A percentile compares a stretch with the other conserved stretches of the same genome.
Evolutionary conservation across 1,284 basidiomycete species (phyloP).

Genomic region (Hymenochaete sp.): DNA sequence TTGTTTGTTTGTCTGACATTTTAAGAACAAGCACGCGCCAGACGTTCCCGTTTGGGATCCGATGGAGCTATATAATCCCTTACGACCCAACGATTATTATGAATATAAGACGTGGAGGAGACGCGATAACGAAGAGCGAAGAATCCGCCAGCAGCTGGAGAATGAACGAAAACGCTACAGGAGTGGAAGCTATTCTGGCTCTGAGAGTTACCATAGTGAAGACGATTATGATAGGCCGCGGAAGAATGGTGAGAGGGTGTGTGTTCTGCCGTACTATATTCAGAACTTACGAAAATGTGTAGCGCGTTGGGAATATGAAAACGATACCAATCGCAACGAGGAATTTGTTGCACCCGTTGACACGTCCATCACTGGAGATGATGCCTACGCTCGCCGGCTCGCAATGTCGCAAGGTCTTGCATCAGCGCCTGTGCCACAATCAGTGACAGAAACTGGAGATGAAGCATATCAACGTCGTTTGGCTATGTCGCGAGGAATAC

Average conservation of each 20-base stretch:
- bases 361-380: conserved; percentile 45
- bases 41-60: conserved; percentile 62
- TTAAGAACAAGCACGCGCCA: conserved; percentile 53
- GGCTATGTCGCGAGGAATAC: conserved; percentile 41
- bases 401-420: conserved; percentile 37
- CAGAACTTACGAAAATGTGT: conserved; percentile 14
- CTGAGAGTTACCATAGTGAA: conserved; percentile 39
- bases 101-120: conserved; percentile 75
- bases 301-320: conserved; percentile 20
- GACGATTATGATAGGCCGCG: conserved; percentile 64
- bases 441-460: conserved; percentile 46
- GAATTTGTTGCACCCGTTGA: conserved; percentile 26
- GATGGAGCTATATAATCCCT: conserved; percentile 66
- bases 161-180: conserved; percentile 51
- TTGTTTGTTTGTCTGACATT: conserved; percentile 16
- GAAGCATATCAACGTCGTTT: conserved; percentile 60
- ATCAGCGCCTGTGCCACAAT: conserved; percentile 19
- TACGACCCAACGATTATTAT: conserved; percentile 79
- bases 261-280: background rate
- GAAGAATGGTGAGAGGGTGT: conserved; percentile 50
- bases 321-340: conserved; percentile 7
- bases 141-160: conserved; percentile 40
- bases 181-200: conserved; percentile 59
- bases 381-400: conserved; percentile 53
- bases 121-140: conserved; percentile 60